Evolutionary conservation across 768 basidiomycete species (phyloP).

Genomic region (Trichaptum fuscoviolaceum): DNA sequence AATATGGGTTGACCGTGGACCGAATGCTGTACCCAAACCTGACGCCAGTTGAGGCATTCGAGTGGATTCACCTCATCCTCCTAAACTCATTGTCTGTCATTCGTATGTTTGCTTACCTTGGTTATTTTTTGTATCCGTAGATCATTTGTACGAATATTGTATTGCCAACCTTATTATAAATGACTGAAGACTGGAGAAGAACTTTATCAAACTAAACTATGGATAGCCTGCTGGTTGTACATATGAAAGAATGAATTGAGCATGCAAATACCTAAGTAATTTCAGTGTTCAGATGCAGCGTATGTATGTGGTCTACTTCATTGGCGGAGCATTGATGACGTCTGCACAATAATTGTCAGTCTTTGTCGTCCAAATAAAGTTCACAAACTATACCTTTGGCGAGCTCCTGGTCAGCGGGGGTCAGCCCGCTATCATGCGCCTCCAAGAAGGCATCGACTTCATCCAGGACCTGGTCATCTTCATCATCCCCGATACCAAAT

Average conservation of each 20-base stretch:
- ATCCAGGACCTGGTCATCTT: slow-evolving; percentile 80
- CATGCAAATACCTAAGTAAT: neutral
- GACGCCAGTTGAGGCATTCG: slow-evolving; percentile 6
- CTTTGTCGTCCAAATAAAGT: slow-evolving; percentile 1
- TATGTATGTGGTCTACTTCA: slow-evolving; percentile 32
- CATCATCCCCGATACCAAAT: slow-evolving; percentile 46
- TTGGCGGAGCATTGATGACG: slow-evolving; percentile 54
- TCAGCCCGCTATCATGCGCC: slow-evolving; percentile 83
- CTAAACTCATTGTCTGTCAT: neutral
- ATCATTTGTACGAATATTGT: neutral
- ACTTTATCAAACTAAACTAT: neutral
- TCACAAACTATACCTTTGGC: slow-evolving; percentile 54
- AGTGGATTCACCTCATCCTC: neutral
- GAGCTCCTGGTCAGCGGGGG: slow-evolving; percentile 71
- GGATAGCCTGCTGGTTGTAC: neutral
- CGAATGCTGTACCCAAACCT: slow-evolving; percentile 11
- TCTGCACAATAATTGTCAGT: slow-evolving; percentile 30
- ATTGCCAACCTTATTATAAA: neutral
- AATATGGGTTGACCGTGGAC: slow-evolving; percentile 66
- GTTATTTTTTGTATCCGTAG: neutral
- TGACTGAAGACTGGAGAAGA: neutral
- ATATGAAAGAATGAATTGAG: neutral
- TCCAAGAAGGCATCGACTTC: slow-evolving; percentile 96
- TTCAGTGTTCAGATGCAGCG: neutral
- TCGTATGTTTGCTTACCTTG: neutral